Evolutionary conservation across 495 filamentous ascomycete genomes (phyloP).

Genomic region (Aspergillus leporis): DNA sequence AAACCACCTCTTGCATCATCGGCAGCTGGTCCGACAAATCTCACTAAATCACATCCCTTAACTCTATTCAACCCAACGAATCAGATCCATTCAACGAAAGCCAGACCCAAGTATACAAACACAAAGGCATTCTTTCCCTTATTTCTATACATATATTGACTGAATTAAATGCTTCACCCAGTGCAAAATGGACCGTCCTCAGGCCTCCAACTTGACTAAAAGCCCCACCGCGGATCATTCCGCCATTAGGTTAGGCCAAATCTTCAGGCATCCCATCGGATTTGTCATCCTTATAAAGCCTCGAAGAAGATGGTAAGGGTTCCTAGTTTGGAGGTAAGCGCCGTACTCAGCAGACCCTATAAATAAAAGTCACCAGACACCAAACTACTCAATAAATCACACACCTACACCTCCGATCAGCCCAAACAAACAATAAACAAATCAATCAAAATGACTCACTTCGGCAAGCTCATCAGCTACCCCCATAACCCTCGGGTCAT

Average conservation of each 20-base stretch:
- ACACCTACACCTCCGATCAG: background rate
- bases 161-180: no score
- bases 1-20: background rate
- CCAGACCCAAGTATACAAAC: no score
- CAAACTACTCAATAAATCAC: no score
- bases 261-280: background rate
- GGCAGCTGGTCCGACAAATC: background rate
- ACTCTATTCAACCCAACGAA: no score
- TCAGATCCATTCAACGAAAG: no score
- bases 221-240: background rate
- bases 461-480: conserved; percentile 53
- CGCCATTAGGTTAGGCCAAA: background rate
- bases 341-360: no score
- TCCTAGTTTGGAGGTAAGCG: no score
- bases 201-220: background rate
- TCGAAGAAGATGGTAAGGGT: background rate
- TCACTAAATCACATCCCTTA: background rate
- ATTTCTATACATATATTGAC: no score
- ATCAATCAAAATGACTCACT: conserved; percentile 47
- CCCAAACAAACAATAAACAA: background rate
- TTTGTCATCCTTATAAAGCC: background rate
- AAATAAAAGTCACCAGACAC: background rate
- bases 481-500: conserved; percentile 48
- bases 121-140: no score
- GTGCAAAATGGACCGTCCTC: no score